A percentile compares a stretch with the other conserved stretches of the same genome.
Conservation (phyloP, 2,329 filamentous ascomycete genomes). For the Nothopassalora personata region DNA sequence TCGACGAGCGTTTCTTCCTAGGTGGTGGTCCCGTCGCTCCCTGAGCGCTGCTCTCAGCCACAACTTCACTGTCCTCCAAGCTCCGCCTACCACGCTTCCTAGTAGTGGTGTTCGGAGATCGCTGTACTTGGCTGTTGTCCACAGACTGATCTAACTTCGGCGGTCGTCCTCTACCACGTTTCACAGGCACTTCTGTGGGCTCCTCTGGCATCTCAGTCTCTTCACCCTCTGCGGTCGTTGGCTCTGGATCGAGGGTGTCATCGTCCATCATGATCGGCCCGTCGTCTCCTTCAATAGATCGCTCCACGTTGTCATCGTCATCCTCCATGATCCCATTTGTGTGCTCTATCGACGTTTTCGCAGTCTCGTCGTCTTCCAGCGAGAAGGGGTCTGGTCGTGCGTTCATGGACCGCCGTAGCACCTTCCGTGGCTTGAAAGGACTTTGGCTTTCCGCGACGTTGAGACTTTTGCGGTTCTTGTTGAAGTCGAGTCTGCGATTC, state of each 20-base stretch:
- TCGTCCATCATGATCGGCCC: constrained; percentile 14
- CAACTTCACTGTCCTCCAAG: constrained; percentile 10
- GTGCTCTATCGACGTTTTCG: constrained; percentile 15
- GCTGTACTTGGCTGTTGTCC: constrained; percentile 13
- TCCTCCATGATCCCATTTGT: constrained; percentile 13
- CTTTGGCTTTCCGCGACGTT: constrained; percentile 24
- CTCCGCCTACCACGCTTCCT: constrained; percentile 18
- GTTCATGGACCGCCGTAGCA: constrained; percentile 25
- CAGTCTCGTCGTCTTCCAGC: constrained; percentile 17
- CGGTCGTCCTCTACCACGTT: constrained; percentile 16
- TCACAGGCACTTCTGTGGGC: neutral
- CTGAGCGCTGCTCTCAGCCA: constrained; percentile 6
- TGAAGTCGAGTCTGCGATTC: constrained; percentile 33
- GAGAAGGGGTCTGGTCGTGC: constrained; percentile 20
- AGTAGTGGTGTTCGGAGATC: constrained; percentile 3
- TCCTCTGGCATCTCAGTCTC: neutral
- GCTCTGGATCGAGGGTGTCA: constrained; percentile 9
- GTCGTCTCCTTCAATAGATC: constrained; percentile 17
- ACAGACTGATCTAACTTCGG: constrained; percentile 18
- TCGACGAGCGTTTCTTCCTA: constrained; percentile 19
- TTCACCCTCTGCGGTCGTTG: constrained; percentile 5
- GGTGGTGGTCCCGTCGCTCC: constrained; percentile 6
- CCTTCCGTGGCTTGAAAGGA: constrained; percentile 30
- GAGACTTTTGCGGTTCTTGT: constrained; percentile 26
- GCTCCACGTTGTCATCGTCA: constrained; percentile 16